phyloP scores from a whole-genome alignment of 2,329 filamentous ascomycete species.

The Neofusicoccum parvum region DNA sequence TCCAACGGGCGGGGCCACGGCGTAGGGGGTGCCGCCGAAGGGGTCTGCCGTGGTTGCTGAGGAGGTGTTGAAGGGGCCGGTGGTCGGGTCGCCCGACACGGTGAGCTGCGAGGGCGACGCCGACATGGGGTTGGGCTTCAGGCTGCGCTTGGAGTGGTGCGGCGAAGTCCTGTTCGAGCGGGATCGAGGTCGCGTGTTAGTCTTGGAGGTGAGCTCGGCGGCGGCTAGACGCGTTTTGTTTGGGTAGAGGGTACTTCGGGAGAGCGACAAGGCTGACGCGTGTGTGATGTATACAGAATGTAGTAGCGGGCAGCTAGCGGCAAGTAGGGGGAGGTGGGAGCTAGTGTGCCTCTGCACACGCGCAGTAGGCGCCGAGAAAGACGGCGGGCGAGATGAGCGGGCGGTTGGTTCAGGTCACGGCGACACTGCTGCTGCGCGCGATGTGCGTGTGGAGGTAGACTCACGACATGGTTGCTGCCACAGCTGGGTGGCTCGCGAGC shows the following conservation, averaged over 20 bases:
- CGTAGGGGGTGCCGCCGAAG: slow-evolving; percentile 6
- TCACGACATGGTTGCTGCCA: slow-evolving; percentile 20
- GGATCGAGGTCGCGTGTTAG: slow-evolving; percentile 3
- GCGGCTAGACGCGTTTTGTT: slow-evolving; percentile 11
- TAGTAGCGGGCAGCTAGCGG: slow-evolving; percentile 1
- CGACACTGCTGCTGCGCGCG: background rate
- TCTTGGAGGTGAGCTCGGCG: background rate
- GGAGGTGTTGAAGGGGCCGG: background rate
- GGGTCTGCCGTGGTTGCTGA: slow-evolving; percentile 25
- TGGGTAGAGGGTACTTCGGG: slow-evolving; percentile 11
- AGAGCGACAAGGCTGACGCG: slow-evolving; percentile 12
- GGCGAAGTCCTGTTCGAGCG: slow-evolving; percentile 40
- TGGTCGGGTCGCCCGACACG: slow-evolving; percentile 27
- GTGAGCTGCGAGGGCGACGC: slow-evolving; percentile 41
- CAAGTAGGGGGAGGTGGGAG: background rate
- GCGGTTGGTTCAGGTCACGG: slow-evolving; percentile 1
- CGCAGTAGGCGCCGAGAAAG: slow-evolving; percentile 2
- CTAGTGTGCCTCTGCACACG: slow-evolving; percentile 1
- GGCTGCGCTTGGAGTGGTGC: slow-evolving; percentile 44
- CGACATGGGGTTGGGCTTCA: slow-evolving; percentile 45
- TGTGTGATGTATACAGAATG: slow-evolving; percentile 8
- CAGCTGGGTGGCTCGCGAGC: background rate
- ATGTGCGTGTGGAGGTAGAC: slow-evolving; percentile 3
- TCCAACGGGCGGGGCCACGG: slow-evolving; percentile 1
- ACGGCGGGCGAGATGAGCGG: background rate